Evolutionary conservation across 2,329 filamentous ascomycete species (phyloP), one percentile per base, ranked within the genome.

Genomic region (Fusarium verrucosum): DNA sequence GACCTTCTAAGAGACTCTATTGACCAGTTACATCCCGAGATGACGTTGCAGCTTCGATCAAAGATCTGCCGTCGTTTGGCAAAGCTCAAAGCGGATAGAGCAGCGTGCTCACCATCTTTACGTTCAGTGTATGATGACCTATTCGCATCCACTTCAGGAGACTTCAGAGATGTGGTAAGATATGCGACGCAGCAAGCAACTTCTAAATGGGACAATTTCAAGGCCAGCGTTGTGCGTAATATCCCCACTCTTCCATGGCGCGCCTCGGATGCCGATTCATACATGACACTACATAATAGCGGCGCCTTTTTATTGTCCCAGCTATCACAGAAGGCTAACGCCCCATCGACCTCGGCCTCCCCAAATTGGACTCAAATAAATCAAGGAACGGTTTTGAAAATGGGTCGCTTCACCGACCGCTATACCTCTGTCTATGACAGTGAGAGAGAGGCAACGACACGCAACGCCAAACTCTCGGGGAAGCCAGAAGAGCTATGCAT

Each of bases 51-150:
- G 26, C 40, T 73, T 9, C 60, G 78, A 43, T 73, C 81, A 28
- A 90, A 89, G 68, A 73, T 89, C 1, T 82, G 81, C 59, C 80
- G 84, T 20, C 82, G 87, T 0, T 78, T 89, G 14, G 82, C 81
- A 0, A 90, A 90, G 69, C 66, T 89, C 0, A 82, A 87, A 22
- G 30, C 58, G 0, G 65, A 68, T 13, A 57, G 42, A 10, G 7
- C 10, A 13, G 17, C 44, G 2, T 55, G 30, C 2, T 43, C 61
- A 1, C 22, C 28, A 3, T 3, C 17, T 8, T 13, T 59, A 10
- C 42, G 25, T 11, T 4, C 11, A 3, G 9, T 28, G 3, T 69
- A 66, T 26, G 4, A 60, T 2, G 10, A 38, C 7, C 36, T 68
- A 3, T 68, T 68, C 7, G 20, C 22, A 1, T 17, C n/a, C 2